These are phyloP conservation scores for Meredithiella fracta DNA, from an alignment of 2,329 filamentous ascomycete species.

Conservation along the genomic window DNA sequence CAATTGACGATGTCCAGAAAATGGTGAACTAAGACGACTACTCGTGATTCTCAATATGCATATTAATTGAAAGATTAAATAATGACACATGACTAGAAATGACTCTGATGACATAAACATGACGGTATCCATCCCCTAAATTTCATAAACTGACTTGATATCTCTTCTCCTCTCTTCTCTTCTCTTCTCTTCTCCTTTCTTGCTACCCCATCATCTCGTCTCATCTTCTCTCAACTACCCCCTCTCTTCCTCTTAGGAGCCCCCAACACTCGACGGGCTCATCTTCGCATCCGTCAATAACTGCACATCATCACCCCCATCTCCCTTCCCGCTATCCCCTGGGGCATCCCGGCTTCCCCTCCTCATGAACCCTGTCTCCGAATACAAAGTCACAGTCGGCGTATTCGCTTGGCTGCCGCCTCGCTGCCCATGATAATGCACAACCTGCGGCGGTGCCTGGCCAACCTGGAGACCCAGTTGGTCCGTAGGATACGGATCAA, in stretches of 20 bases:
- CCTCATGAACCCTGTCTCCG: constrained; percentile 30
- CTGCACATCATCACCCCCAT: constrained; percentile 4
- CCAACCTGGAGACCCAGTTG: constrained; percentile 45
- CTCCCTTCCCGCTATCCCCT: background rate
- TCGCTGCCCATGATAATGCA: constrained; percentile 50
- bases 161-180: background rate
- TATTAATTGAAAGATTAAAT: background rate
- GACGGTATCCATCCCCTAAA: background rate
- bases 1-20: too few species aligned
- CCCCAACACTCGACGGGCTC: constrained; percentile 7
- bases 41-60: too few species aligned
- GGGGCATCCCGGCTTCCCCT: constrained; percentile 32
- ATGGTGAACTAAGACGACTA: too few species aligned
- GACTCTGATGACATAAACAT: background rate
- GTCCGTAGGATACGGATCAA: constrained; percentile 51
- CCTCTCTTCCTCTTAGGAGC: background rate
- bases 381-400: constrained; percentile 37
- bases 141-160: background rate
- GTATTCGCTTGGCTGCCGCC: constrained; percentile 53
- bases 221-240: background rate
- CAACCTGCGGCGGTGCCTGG: constrained; percentile 46
- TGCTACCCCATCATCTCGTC: background rate
- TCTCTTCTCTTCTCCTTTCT: background rate
- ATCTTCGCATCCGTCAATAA: constrained; percentile 13
- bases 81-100: background rate